Percentiles rank a stretch among this genome's conserved stretches.
Evolutionary conservation across 2,329 filamentous ascomycete genomes (phyloP).

Genomic region (Colletotrichum sp.): DNA sequence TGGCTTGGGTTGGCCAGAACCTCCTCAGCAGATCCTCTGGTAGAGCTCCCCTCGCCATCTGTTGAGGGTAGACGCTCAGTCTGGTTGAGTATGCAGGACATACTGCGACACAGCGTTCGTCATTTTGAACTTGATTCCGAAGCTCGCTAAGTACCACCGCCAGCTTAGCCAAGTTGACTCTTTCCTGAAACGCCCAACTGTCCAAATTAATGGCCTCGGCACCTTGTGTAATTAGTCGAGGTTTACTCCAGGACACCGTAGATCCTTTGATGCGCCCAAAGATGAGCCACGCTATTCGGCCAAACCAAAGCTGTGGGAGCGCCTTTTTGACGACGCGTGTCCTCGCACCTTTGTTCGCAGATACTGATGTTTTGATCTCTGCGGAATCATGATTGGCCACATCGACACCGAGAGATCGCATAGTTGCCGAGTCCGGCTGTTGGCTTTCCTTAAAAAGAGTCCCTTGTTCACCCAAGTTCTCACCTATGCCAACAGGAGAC

Average conservation of each 20-base stretch:
- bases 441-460: too few relatives aligned
- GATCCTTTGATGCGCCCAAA: neutral
- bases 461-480: neutral
- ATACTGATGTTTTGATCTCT: neutral
- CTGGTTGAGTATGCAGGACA: neutral
- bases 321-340: neutral
- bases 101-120: neutral
- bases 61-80: neutral
- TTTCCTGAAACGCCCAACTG: neutral
- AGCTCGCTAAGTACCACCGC: neutral
- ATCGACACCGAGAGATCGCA: neutral
- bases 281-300: neutral
- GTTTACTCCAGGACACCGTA: neutral
- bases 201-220: neutral
- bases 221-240: neutral
- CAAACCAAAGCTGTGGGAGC: neutral
- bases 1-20: neutral
- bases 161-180: neutral
- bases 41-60: neutral
- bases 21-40: neutral
- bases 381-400: neutral
- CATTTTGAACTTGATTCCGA: neutral
- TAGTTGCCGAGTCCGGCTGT: neutral
- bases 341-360: neutral
- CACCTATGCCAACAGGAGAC: neutral